Evolutionary conservation across 2,329 filamentous ascomycete species (phyloP).

Genomic region (Scedosporium aurantiacum): DNA sequence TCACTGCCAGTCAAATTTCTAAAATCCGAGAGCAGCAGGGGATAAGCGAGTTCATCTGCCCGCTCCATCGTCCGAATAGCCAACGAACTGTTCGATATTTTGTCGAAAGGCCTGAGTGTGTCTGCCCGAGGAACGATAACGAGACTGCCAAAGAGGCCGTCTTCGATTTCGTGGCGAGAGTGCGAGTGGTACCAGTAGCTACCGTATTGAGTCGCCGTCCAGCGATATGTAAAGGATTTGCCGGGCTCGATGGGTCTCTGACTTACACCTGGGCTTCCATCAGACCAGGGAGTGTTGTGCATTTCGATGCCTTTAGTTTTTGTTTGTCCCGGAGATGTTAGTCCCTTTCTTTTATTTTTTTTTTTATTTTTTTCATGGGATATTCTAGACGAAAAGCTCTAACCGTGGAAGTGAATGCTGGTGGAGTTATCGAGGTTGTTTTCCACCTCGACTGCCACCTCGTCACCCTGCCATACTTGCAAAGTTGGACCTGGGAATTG

Average conservation of each 20-base stretch:
- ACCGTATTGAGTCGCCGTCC: conserved; percentile 44
- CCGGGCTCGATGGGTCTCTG: conserved; percentile 40
- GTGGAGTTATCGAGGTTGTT: conserved; percentile 37
- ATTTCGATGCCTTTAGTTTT: conserved; percentile 33
- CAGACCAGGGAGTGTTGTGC: conserved; percentile 44
- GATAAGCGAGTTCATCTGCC: conserved; percentile 35
- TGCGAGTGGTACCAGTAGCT: conserved; percentile 54
- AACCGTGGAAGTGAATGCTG: conserved; percentile 39
- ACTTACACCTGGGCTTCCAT: conserved; percentile 46
- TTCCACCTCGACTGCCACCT: conserved; percentile 29
- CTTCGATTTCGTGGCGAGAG: conserved; percentile 41
- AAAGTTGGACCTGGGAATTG: conserved; percentile 52
- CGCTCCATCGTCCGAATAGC: conserved; percentile 30
- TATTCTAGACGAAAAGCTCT: no score
- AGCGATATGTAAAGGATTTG: conserved; percentile 38
- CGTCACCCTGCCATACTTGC: conserved; percentile 39
- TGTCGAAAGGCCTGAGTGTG: conserved; percentile 8
- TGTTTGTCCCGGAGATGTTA: neutral
- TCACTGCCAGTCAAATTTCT: conserved; percentile 40
- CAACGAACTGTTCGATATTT: conserved; percentile 19
- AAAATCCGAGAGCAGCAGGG: conserved; percentile 46
- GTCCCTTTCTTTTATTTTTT: no score
- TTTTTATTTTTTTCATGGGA: no score
- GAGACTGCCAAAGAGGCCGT: conserved; percentile 48
- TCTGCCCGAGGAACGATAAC: conserved; percentile 27